These are phyloP conservation scores for Dysphania ambrosioides DNA, from an alignment of 148 eudicot species.

Conservation along the genomic window DNA sequence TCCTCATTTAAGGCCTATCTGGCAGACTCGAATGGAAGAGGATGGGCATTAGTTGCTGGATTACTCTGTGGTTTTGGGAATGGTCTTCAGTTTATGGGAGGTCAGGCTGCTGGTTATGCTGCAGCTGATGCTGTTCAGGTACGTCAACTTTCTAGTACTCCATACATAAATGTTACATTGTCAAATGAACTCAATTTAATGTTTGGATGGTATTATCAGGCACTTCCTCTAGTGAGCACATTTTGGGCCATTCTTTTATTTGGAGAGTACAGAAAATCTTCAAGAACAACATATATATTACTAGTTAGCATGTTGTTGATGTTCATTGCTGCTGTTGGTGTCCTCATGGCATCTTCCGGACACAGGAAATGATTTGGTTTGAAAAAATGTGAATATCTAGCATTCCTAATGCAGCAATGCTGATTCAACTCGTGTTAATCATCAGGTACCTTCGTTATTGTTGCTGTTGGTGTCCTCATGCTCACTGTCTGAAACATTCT, in stretches of 20 bases:
- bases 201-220: conserved; percentile 34
- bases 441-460: too few relatives aligned
- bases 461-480: too few relatives aligned
- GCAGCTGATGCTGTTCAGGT: conserved; percentile 91
- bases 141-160: neutral
- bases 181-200: neutral
- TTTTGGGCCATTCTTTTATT: conserved; percentile 63
- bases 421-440: neutral
- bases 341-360: conserved; percentile 65
- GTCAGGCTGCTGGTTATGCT: conserved; percentile 89
- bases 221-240: conserved; percentile 67
- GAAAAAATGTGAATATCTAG: neutral
- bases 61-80: conserved; percentile 70
- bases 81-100: conserved; percentile 85
- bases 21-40: conserved; percentile 63
- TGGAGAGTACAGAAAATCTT: conserved; percentile 65
- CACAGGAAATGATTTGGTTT: conserved; percentile 34
- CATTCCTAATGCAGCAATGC: neutral
- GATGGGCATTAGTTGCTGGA: conserved; percentile 69
- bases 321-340: conserved; percentile 58
- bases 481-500: neutral
- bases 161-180: neutral
- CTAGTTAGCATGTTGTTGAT: conserved; percentile 50
- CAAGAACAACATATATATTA: conserved; percentile 47
- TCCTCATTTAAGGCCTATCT: conserved; percentile 60